Evolutionary conservation across 1,284 basidiomycete genomes (phyloP).

Genomic region (Sanghuangporus sanghuang): DNA sequence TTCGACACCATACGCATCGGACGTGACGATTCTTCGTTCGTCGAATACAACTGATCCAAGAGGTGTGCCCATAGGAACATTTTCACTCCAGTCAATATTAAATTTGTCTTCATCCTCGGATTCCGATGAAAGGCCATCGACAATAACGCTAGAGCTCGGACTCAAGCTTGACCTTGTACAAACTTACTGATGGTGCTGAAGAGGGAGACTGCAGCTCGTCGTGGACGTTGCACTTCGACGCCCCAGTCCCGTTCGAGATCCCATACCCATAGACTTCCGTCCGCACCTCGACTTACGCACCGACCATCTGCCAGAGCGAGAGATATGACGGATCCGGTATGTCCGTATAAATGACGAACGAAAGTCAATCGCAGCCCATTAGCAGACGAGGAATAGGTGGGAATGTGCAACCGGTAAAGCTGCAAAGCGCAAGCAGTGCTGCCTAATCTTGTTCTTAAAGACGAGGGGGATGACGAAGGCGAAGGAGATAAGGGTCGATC

Average conservation of each 20-base stretch:
- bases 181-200: not conserved
- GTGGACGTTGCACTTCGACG: constrained; percentile 43
- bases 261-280: constrained; percentile 79
- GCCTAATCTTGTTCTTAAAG: constrained; percentile 19
- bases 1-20: constrained; percentile 44
- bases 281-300: constrained; percentile 64
- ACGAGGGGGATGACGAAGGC: constrained; percentile 20
- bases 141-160: not conserved
- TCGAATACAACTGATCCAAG: constrained; percentile 62
- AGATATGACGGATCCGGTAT: constrained; percentile 56
- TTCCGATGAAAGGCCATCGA: not conserved
- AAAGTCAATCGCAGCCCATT: constrained; percentile 49
- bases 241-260: constrained; percentile 67
- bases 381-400: constrained; percentile 27
- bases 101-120: not conserved
- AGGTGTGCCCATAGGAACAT: constrained; percentile 21
- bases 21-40: constrained; percentile 63
- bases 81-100: constrained; percentile 10
- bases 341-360: constrained; percentile 63
- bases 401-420: constrained; percentile 66
- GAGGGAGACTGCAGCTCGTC: not conserved
- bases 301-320: constrained; percentile 72
- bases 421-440: constrained; percentile 44
- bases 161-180: not conserved
- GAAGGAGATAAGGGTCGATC: constrained; percentile 25